Base-by-base conservation (phyloP, 306 rosid species). In the Calophaca sinica region DNA sequence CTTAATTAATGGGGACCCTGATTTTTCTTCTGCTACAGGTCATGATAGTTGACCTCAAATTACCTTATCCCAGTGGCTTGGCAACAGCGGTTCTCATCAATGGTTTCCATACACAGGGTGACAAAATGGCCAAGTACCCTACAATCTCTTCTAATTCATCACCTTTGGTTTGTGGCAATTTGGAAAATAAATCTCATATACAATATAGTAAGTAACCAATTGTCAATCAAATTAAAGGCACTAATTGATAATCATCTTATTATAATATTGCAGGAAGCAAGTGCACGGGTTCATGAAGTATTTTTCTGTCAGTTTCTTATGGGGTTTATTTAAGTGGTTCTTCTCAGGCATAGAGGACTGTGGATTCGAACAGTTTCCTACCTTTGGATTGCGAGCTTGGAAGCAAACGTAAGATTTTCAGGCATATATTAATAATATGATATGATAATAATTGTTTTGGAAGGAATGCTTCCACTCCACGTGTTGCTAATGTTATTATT, bases 291-390 rank as follows among this genome's bases (percentile, higher is more conserved):
- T 94, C 87, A 74, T 86, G 86, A 83, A 94, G 79, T 94, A 87
- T 68, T 94, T 94, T 81, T 87, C 94, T 4, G 10, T 81, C 28
- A 94, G 98, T 75, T 88, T 91, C 88, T 62, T 94, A 26, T 94
- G 98, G 98, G 98, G 94, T 7, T 80, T 88, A 0, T 94, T 94
- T 71, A 88, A 91, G 86, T 94, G 98, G 98, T 94, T 94, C 83
- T 94, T 88, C 85, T 85, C 87, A 61, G 97, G 93, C 38, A 81
- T 67, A 63, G 91, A 85, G n/a, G 80, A 82, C 1, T 94, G 98
- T 79, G 96, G 98, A 44, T 91, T 94, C 32, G 82, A 71, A 8
- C 91, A 94, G 48, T 94, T 94, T 61, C 98, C 96, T n/a, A 91
- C 97, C 41, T 94, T 94, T 68, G 98, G 98, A 54, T 82, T 94